Conservation (phyloP, 169 alveolate genomes). For the Cyclospora cayetanensis region DNA sequence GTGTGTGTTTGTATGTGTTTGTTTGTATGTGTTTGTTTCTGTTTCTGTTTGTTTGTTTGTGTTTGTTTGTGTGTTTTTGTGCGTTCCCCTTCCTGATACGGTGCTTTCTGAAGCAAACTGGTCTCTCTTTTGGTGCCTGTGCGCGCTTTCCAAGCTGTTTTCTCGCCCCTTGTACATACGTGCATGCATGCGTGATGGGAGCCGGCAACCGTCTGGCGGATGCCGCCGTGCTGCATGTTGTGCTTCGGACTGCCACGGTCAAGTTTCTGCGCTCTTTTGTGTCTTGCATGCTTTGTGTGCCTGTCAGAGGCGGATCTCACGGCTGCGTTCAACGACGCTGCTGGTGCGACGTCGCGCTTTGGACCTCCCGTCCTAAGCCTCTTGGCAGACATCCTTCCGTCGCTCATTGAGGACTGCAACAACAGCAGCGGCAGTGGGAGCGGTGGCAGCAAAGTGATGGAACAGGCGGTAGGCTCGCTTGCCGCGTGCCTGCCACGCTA, state of each 20-base stretch:
- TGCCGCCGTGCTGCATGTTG: too few species aligned
- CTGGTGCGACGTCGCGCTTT: not conserved
- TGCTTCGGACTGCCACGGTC: too few species aligned
- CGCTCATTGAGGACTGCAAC: slow-evolving; percentile 39
- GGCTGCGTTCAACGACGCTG: not conserved
- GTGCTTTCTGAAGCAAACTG: too few species aligned
- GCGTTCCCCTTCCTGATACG: too few species aligned
- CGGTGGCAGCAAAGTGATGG: not conserved
- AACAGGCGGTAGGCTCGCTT: not conserved
- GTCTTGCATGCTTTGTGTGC: not conserved
- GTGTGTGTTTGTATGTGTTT: too few species aligned
- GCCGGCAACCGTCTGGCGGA: too few species aligned
- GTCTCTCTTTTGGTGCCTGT: too few species aligned
- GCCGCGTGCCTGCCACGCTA: not conserved
- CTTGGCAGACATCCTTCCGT: not conserved
- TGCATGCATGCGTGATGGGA: not conserved
- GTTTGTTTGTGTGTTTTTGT: too few species aligned
- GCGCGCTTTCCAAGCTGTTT: too few species aligned
- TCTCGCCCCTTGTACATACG: not conserved
- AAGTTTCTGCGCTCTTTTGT: not conserved
- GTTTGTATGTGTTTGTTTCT: too few species aligned
- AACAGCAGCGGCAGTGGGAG: slow-evolving; percentile 37
- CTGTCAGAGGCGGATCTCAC: not conserved
- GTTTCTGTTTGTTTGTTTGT: too few species aligned
- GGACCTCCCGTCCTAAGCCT: not conserved